Percentiles rank a stretch among this genome's conserved stretches.
phyloP scores from a whole-genome alignment of 148 eudicot genomes.

The Dianthus caryophyllus region DNA sequence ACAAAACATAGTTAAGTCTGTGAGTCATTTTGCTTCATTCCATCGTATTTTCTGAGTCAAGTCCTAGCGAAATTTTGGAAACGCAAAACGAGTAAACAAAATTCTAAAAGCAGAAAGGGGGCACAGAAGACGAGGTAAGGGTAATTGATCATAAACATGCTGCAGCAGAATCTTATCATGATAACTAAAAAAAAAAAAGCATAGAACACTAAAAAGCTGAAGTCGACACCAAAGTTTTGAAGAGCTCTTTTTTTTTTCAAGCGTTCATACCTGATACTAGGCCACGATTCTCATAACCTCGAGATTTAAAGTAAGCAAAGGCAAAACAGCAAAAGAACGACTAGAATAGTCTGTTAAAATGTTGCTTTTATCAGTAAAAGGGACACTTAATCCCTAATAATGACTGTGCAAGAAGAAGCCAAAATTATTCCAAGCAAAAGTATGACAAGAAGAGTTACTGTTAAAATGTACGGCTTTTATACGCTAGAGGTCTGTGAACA shows the following conservation, averaged over 20 bases:
- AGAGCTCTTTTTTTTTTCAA: slow-evolving; percentile 23
- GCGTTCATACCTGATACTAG: slow-evolving; percentile 22
- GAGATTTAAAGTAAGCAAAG: slow-evolving; percentile 15
- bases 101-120: not conserved
- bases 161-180: slow-evolving; percentile 13
- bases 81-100: not conserved
- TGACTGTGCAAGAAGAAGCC: slow-evolving; percentile 1
- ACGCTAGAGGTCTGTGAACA: not conserved
- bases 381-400: slow-evolving; percentile 2
- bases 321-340: slow-evolving; percentile 14
- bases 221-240: slow-evolving; percentile 16
- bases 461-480: not conserved
- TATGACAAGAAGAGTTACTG: not conserved
- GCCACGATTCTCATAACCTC: not conserved
- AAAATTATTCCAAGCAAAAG: not conserved
- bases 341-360: slow-evolving; percentile 18
- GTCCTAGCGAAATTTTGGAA: no score
- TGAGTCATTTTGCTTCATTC: no score
- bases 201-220: slow-evolving; percentile 22
- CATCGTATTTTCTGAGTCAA: no score
- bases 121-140: slow-evolving; percentile 10
- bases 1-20: no score
- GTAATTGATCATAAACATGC: slow-evolving; percentile 2
- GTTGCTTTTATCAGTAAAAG: slow-evolving; percentile 17
- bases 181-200: slow-evolving; percentile 16